A percentile compares a stretch with the other conserved stretches of the same genome.
Conservation (phyloP, 495 filamentous ascomycete species). For the Penicillium pulvis region DNA sequence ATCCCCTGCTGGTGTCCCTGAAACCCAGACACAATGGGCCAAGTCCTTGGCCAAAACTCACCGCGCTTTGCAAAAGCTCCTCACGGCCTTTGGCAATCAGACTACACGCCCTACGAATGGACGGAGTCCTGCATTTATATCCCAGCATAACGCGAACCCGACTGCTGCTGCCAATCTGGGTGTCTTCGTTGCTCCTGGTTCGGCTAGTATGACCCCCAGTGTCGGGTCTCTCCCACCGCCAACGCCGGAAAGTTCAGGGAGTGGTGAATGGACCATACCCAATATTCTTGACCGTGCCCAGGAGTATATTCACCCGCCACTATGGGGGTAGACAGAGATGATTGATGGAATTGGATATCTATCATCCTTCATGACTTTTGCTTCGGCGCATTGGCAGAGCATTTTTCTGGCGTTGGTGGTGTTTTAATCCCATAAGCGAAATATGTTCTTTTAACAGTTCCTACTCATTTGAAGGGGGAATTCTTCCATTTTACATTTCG, state of each 20-base stretch:
- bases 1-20: slow-evolving; percentile 33
- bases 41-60: slow-evolving; percentile 50
- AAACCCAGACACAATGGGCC: slow-evolving; percentile 50
- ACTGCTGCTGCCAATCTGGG: slow-evolving; percentile 10
- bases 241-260: slow-evolving; percentile 51
- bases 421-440: neutral
- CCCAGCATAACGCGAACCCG: slow-evolving; percentile 19
- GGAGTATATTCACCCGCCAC: slow-evolving; percentile 51
- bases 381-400: neutral
- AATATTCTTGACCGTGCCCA: slow-evolving; percentile 48
- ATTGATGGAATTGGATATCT: neutral
- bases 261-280: slow-evolving; percentile 50
- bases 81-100: slow-evolving; percentile 40
- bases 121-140: slow-evolving; percentile 10
- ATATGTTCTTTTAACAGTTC: neutral
- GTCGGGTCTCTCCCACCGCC: slow-evolving; percentile 45
- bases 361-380: neutral
- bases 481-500: neutral
- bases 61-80: slow-evolving; percentile 48
- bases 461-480: neutral
- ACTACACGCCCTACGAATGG: slow-evolving; percentile 12
- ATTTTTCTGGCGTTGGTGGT: slow-evolving; percentile 1
- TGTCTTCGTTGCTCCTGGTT: slow-evolving; percentile 21
- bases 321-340: slow-evolving; percentile 37
- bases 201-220: slow-evolving; percentile 39